phyloP scores from a whole-genome alignment of 306 rosid species.

The Dalbergia oliveri region DNA sequence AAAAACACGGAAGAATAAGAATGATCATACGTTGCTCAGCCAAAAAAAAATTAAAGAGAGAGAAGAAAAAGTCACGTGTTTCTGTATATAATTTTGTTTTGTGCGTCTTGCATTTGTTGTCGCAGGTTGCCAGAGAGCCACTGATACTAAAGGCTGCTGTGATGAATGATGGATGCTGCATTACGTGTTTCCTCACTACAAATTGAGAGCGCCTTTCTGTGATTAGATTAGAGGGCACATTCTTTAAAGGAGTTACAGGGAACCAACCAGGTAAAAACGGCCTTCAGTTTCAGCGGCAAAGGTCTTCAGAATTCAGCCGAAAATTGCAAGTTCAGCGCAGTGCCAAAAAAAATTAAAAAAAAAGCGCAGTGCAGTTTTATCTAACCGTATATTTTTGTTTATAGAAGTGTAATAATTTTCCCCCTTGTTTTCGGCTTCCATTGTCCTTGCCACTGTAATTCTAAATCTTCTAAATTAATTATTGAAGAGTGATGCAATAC shows the following conservation, averaged over 20 bases:
- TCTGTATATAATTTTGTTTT: slow-evolving; percentile 36
- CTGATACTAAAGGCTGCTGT: slow-evolving; percentile 50
- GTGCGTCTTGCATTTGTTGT: slow-evolving; percentile 39
- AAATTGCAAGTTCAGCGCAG: slow-evolving; percentile 29
- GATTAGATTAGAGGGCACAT: slow-evolving; percentile 17
- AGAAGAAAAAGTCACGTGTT: not conserved
- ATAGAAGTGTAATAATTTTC: slow-evolving; percentile 37
- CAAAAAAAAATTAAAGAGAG: not conserved
- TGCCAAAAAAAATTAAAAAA: not conserved
- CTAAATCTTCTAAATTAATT: slow-evolving; percentile 30
- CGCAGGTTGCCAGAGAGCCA: slow-evolving; percentile 96
- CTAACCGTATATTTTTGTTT: slow-evolving; percentile 35
- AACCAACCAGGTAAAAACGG: slow-evolving; percentile 26
- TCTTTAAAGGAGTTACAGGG: slow-evolving; percentile 8
- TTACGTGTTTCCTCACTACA: slow-evolving; percentile 29
- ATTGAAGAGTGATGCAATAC: slow-evolving; percentile 33
- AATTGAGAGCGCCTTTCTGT: slow-evolving; percentile 24
- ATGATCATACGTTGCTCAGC: not conserved
- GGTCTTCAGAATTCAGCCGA: slow-evolving; percentile 30
- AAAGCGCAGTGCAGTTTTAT: slow-evolving; percentile 8
- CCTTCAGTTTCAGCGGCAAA: slow-evolving; percentile 18
- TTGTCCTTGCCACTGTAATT: slow-evolving; percentile 40
- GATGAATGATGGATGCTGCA: slow-evolving; percentile 13
- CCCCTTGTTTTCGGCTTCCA: not conserved
- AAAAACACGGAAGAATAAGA: slow-evolving; percentile 14